phyloP scores from a whole-genome alignment of 331 rosid genomes.

The Acacia pycnantha region DNA sequence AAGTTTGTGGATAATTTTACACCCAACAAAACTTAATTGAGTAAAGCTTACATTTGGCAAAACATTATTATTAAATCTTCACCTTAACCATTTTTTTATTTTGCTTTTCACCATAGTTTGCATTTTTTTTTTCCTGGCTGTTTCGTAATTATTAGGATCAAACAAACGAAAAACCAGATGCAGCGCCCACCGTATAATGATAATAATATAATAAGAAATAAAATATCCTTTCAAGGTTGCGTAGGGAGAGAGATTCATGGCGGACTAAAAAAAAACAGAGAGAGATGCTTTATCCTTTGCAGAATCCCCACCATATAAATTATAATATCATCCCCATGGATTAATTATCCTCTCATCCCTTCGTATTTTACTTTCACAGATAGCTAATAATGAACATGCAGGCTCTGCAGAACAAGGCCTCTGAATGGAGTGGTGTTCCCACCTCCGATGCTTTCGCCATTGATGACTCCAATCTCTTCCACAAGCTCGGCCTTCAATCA shows the following conservation, averaged over 20 bases:
- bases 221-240: neutral
- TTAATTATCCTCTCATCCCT: neutral
- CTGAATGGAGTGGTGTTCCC: constrained; percentile 73
- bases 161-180: neutral
- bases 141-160: neutral
- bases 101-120: too few relatives aligned
- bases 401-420: constrained; percentile 59
- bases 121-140: neutral
- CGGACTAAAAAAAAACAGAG: too few relatives aligned
- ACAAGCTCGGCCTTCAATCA: constrained; percentile 71
- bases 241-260: neutral
- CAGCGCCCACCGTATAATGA: neutral
- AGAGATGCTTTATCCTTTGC: neutral
- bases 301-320: constrained; percentile 7
- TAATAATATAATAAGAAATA: neutral
- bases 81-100: too few relatives aligned
- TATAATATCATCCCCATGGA: neutral
- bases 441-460: constrained; percentile 69
- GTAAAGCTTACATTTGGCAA: too few relatives aligned
- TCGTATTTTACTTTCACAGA: neutral
- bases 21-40: too few relatives aligned
- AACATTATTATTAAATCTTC: too few relatives aligned
- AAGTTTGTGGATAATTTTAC: too few relatives aligned
- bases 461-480: constrained; percentile 65
- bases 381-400: constrained; percentile 33